Evolutionary conservation across 768 basidiomycete genomes (phyloP), one percentile per base, ranked within the genome.

Genomic region (Ramaria sp.): DNA sequence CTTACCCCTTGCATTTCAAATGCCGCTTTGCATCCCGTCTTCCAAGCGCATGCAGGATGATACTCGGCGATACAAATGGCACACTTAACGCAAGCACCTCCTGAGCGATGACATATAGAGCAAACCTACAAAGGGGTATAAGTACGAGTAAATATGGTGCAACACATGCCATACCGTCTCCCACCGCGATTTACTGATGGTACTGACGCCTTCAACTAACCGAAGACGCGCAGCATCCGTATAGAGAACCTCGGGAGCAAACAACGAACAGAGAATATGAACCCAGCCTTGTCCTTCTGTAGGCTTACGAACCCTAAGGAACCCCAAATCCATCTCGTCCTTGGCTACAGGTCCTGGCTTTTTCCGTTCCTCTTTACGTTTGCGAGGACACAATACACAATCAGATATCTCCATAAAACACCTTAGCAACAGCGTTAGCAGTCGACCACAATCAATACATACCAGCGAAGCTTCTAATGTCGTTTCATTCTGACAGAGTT

Each of bases 281-380:
- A 83, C 84, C 93, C 93, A 96, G 56, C 87, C 85, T 68, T 91
- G 86, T 10, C 91, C 90, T 72, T 96, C 93, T 0, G 93, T 95
- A 7, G 90, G 90, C 65, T 94, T 95, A 66, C 81, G 83, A 42
- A 83, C 81, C 55, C 90, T 78, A 57, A 93, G 71, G 66, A 78
- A 94, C 31, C 38, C 59, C 7, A 50, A 10, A 50, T 60, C 61
- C 19, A 45, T 37, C 37, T 50, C 59, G 34, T 62, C 42, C 12
- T 63, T 59, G 4, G 79, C 63, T 4, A 80, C 72, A 41, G 80
- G 78, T 52, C 73, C 68, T 5, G 69, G 65, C 59, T 72, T 73
- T 66, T 74, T 77, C 65, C 72, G 77, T 17, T 24, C 73, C 59
- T 81, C 79, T 43, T 74, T 69, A 22, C 73, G 69, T 48, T 72